Conservation (phyloP, 2,329 filamentous ascomycete species). For the Thelonectria rubi region DNA sequence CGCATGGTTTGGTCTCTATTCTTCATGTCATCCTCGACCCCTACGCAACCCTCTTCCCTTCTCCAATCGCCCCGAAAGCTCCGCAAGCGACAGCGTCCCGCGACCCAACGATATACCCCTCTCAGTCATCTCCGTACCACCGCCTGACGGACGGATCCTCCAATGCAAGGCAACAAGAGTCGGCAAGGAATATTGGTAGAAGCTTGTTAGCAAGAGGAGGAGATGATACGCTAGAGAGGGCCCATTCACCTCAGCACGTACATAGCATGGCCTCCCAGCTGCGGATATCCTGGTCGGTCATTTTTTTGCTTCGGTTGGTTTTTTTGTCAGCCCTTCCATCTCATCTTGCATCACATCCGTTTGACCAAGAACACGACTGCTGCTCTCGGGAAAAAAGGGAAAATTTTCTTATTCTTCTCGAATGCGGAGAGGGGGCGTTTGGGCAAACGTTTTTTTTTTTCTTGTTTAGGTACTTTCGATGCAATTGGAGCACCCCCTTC, state of each 20-base stretch:
- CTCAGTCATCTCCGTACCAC: slow-evolving; percentile 29
- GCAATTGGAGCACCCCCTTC: background rate
- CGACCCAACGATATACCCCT: slow-evolving; percentile 32
- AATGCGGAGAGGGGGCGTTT: slow-evolving; percentile 10
- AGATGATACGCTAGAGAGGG: background rate
- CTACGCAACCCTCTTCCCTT: slow-evolving; percentile 25
- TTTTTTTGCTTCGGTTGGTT: slow-evolving; percentile 8
- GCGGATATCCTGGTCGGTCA: slow-evolving; percentile 1
- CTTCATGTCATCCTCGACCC: slow-evolving; percentile 29
- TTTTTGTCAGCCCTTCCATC: background rate
- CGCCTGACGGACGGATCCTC: background rate
- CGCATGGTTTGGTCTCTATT: slow-evolving; percentile 37
- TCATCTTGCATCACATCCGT: slow-evolving; percentile 7
- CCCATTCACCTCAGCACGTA: slow-evolving; percentile 11
- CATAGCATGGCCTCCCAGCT: background rate
- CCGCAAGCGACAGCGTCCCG: slow-evolving; percentile 39
- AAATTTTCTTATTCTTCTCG: slow-evolving; percentile 1
- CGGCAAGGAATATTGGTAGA: background rate
- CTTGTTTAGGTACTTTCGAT: slow-evolving; percentile 1
- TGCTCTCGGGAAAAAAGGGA: background rate
- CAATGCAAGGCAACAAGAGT: background rate
- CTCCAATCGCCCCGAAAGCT: slow-evolving; percentile 39
- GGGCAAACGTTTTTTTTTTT: slow-evolving; percentile 4
- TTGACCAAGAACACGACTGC: slow-evolving; percentile 3
- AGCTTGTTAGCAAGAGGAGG: background rate